Conservation (phyloP, 1,284 basidiomycete species). For the Cryptococcus deneoformans region DNA sequence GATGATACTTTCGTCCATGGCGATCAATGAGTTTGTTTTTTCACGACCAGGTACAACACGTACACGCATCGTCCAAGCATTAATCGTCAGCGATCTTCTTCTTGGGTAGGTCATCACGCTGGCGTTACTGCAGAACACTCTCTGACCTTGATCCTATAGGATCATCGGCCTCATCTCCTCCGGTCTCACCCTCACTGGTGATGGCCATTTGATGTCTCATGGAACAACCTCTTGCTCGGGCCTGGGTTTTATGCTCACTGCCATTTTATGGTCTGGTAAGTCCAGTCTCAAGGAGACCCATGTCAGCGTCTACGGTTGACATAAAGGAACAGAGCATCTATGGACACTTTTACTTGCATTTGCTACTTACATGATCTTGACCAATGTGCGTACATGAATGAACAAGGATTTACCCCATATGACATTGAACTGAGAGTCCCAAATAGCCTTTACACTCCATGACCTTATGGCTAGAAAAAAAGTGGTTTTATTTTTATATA, state of each 20-base stretch:
- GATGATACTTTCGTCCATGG: constrained; percentile 33
- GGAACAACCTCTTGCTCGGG: constrained; percentile 40
- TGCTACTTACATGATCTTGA: constrained; percentile 49
- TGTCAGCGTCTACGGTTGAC: too few species aligned
- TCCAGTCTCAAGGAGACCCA: neutral
- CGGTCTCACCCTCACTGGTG: constrained; percentile 19
- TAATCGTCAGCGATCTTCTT: constrained; percentile 44
- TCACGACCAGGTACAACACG: constrained; percentile 42
- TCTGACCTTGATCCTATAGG: constrained; percentile 7
- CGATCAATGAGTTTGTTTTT: constrained; percentile 28
- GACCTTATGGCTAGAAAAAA: constrained; percentile 43
- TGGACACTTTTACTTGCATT: constrained; percentile 48
- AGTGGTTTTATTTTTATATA: constrained; percentile 41
- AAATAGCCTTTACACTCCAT: constrained; percentile 39
- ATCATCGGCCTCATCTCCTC: constrained; percentile 36
- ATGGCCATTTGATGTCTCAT: constrained; percentile 19
- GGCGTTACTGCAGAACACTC: neutral
- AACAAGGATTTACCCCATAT: neutral
- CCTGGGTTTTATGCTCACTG: constrained; percentile 39
- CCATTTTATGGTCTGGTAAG: constrained; percentile 42
- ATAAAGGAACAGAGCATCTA: constrained; percentile 37
- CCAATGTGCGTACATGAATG: constrained; percentile 27
- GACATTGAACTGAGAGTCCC: neutral
- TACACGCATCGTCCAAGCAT: constrained; percentile 45
- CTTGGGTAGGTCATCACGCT: constrained; percentile 37